Conservation (phyloP, 257 asterid genomes). For the Solanum rostratum region DNA sequence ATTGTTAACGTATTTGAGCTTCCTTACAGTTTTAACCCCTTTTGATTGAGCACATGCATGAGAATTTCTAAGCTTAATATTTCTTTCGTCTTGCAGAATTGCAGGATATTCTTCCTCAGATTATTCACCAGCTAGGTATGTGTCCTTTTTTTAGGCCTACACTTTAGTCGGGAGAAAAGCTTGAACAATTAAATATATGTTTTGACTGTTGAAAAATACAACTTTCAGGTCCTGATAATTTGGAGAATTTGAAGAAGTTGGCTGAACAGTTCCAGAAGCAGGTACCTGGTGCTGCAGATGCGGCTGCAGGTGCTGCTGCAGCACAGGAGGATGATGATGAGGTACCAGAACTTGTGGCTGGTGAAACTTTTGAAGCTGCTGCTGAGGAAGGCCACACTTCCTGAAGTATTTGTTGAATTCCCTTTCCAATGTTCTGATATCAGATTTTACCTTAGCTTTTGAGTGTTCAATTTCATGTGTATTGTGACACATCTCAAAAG, state of each 20-base stretch:
- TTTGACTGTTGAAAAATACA: not conserved
- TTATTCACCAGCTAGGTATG: constrained; percentile 38
- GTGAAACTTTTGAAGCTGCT: constrained; percentile 66
- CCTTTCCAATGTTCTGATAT: constrained; percentile 14
- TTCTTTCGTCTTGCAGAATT: constrained; percentile 28
- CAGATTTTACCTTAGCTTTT: constrained; percentile 18
- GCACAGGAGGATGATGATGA: constrained; percentile 53
- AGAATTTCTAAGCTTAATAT: not conserved
- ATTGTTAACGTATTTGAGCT: not conserved
- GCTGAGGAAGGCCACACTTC: constrained; percentile 54
- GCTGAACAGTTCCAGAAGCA: constrained; percentile 83
- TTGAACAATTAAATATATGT: not conserved
- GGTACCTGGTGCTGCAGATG: constrained; percentile 28
- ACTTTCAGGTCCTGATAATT: constrained; percentile 60
- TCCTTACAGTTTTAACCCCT: not conserved
- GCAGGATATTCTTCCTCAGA: constrained; percentile 44
- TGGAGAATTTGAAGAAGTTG: constrained; percentile 69
- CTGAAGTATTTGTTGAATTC: constrained; percentile 13
- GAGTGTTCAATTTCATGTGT: constrained; percentile 14
- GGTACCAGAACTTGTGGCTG: constrained; percentile 66
- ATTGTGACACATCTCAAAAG: constrained; percentile 2
- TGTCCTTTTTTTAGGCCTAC: not conserved
- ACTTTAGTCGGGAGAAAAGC: not conserved
- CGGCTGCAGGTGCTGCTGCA: constrained; percentile 3
- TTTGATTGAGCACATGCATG: not conserved